Base-by-base conservation (phyloP, 495 filamentous ascomycete genomes). In the Chaetomium fimeti region DNA sequence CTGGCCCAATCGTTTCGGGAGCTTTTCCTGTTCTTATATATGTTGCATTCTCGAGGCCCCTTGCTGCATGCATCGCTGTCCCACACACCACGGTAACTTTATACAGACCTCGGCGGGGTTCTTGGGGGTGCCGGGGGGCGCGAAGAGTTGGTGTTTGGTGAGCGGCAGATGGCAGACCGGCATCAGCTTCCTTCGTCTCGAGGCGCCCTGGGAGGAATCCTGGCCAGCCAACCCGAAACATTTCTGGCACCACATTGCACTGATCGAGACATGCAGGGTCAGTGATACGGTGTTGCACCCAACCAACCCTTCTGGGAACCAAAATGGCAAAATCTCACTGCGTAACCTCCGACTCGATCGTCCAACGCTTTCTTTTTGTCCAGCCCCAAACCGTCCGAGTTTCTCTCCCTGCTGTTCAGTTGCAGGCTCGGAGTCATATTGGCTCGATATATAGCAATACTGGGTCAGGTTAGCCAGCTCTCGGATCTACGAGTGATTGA, bases 21-120 rank as follows among this genome's bases (percentile, higher is more conserved):
- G 20, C 29, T 22, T 61, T 18, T 53, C 48, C 36, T 42, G 29
- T 28, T 40, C 40, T 36, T 57, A 8, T 28, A 63, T 38, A 47
- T 56, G 52, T 45, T 59, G 57, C 51, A 56, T 56, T 22, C 20
- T 13, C 29, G 9, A 15, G 13, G 49, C 53, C 52, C 32, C 61
- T 63, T 57, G 61, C 27, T 57, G 52, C 53, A 63, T 63, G 53
- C 42, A 15, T 7, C 32, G 42, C 52, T 63, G 61, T 57, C 61
- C 42, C 42, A 63, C 61, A 24, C 61, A 62, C 61, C 61, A 40
- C 18, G 25, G 24, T 27, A 32, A 15, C 9, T 22, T 18, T 22
- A 28, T 29, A 47, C 36, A 29, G 20, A 20, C 20, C 32, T 43
- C 13, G 28, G 43, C 24, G 20, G 18, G 22, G 20, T 20, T 24